A percentile compares a stretch with the other conserved stretches of the same genome.
Conservation (phyloP, 2,329 filamentous ascomycete genomes). For the Chalaropsis ovoidea region DNA sequence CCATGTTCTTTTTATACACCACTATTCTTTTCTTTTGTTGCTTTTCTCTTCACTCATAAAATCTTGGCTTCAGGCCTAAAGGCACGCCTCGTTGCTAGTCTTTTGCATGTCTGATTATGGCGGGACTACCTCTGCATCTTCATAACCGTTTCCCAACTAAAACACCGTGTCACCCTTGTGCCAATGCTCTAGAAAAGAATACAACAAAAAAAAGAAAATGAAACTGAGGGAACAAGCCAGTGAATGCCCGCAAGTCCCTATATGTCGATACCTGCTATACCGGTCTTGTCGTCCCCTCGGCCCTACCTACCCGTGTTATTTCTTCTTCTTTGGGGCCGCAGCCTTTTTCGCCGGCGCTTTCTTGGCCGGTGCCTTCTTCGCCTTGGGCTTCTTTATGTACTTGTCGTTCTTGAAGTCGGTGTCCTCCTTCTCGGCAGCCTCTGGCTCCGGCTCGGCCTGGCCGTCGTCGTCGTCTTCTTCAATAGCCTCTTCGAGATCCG, state of each 20-base stretch:
- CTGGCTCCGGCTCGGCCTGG: conserved; percentile 47
- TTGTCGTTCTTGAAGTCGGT: conserved; percentile 89
- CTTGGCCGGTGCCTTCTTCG: conserved; percentile 44
- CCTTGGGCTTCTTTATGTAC: conserved; percentile 86
- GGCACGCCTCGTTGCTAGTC: background rate
- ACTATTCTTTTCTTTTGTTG: conserved; percentile 1
- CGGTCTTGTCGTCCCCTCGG: too few species aligned
- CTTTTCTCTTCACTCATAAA: background rate
- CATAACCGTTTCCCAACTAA: too few species aligned
- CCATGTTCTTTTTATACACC: background rate
- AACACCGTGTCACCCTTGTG: too few species aligned
- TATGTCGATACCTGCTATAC: conserved; percentile 1
- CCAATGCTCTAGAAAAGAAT: background rate
- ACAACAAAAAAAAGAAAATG: background rate
- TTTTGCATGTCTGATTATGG: too few species aligned
- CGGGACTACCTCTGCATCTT: too few species aligned
- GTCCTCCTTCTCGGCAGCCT: conserved; percentile 62
- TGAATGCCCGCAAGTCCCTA: background rate
- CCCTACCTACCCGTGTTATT: too few species aligned
- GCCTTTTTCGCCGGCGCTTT: conserved; percentile 37
- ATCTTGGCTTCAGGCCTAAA: background rate
- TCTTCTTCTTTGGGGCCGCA: conserved; percentile 26
- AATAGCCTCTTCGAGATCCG: conserved; percentile 91
- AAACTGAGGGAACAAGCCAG: too few species aligned
- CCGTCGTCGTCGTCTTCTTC: conserved; percentile 80